Base-by-base conservation (phyloP, 805 yeast species). In the Yamadazyma nakazawae region DNA sequence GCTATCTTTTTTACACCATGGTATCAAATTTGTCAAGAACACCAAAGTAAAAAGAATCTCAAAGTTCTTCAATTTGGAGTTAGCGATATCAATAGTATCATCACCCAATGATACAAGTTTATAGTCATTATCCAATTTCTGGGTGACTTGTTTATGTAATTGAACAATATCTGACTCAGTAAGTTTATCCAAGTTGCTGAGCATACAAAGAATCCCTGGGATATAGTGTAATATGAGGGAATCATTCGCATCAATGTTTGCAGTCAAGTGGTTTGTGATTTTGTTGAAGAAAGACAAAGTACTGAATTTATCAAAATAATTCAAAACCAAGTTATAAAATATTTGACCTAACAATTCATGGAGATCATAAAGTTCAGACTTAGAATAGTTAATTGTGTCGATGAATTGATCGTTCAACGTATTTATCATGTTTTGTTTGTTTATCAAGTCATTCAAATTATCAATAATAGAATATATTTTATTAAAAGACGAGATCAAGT, bases 311-410 rank as follows among this genome's bases (percentile, higher is more conserved):
- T 66, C 54, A 21, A 59, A 49, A 34, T 70, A 68, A 34, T 68
- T 68, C 2, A 69, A 67, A 7, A 76, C 67, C 37, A 79, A 61
- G 2, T 85, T 83, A 54, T 62, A 79, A 6, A 85, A 67, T 1
- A 88, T 70, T 60, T 82, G 86, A 37, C 91, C 84, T 45, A 91
- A 64, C 1, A 75, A 59, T 56, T 88, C 96, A 61, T 90, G 94
- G 55, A 84, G 83, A 42, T 70, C 71, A 43, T 80, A 75, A 25
- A 88, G 68, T 52, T 80, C 81, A 46, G 78, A 80, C 51, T 89
- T 79, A 57, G 85, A 78, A 55, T 78, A 82, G 32, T 71, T 72
- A 31, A 85, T 62, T 17, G 67, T 58, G 49, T 58, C 60, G 31
- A 69, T 63, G 40, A 70, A 68, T 55, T 51, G 72, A 63, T 59